A percentile compares a stretch with the other conserved stretches of the same genome.
Evolutionary conservation across 345 rosid species (phyloP).

Genomic region (Firmiana major): DNA sequence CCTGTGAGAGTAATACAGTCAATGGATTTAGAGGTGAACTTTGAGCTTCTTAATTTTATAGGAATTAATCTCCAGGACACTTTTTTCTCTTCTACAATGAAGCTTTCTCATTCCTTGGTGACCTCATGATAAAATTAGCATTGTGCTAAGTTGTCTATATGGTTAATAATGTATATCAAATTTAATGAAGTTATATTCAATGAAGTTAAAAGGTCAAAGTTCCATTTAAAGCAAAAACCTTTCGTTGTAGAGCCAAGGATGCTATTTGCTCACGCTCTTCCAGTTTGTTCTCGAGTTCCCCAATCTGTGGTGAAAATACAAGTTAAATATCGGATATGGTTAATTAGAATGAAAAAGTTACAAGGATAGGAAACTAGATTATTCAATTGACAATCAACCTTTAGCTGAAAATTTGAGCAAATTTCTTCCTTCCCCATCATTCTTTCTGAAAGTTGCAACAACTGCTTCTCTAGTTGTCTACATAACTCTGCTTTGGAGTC

Average conservation of each 20-base stretch:
- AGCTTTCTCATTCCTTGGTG: background rate
- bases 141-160: background rate
- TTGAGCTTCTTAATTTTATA: background rate
- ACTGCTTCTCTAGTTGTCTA: conserved; percentile 29
- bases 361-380: background rate
- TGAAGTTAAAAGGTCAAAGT: background rate
- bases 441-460: conserved; percentile 37
- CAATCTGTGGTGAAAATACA: conserved; percentile 20
- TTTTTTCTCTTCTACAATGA: background rate
- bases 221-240: conserved; percentile 20
- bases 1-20: conserved; percentile 21
- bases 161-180: too few relatives aligned
- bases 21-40: background rate
- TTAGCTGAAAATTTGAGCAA: conserved; percentile 28
- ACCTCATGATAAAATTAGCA: background rate
- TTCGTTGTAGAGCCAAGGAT: conserved; percentile 21
- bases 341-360: background rate
- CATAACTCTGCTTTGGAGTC: conserved; percentile 23
- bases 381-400: conserved; percentile 27
- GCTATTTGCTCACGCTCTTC: conserved; percentile 17
- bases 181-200: background rate
- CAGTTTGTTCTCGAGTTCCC: conserved; percentile 30
- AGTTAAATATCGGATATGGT: background rate
- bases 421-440: conserved; percentile 32
- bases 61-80: background rate